Percentiles rank a stretch among this genome's conserved stretches.
Evolutionary conservation across 208 protist genomes (phyloP).

Genomic region (Trypanosoma scelopori): DNA sequence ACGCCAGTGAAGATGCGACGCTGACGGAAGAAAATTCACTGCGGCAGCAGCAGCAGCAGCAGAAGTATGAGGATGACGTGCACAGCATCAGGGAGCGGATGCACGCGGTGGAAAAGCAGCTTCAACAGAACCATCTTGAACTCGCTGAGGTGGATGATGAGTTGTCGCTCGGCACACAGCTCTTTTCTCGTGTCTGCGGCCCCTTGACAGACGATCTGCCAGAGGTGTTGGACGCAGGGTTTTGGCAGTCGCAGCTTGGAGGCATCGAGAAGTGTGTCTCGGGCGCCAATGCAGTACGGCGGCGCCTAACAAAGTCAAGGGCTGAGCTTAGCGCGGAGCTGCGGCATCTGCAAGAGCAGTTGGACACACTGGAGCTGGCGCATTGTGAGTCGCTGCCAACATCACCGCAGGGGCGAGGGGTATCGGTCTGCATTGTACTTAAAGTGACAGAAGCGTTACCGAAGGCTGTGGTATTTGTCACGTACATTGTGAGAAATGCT

Average conservation of each 20-base stretch:
- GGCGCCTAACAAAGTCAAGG: constrained; percentile 9
- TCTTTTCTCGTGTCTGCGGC: constrained; percentile 18
- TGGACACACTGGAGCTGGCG: background rate
- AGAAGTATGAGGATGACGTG: background rate
- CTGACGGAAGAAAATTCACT: background rate
- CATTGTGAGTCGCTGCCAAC: too few species aligned
- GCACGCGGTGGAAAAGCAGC: constrained; percentile 8
- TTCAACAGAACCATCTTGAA: constrained; percentile 13
- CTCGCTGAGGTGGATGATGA: constrained; percentile 14
- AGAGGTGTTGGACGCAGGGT: constrained; percentile 2
- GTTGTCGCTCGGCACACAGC: background rate
- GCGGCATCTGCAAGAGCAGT: background rate
- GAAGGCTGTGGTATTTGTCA: constrained; percentile 19
- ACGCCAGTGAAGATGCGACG: background rate
- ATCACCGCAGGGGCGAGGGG: too few species aligned
- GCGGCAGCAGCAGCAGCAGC: too few species aligned
- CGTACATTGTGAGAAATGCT: constrained; percentile 22
- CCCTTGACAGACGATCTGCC: constrained; percentile 6
- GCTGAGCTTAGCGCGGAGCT: constrained; percentile 1
- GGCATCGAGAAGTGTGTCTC: constrained; percentile 3
- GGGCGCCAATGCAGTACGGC: background rate
- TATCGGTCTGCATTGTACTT: constrained; percentile 18
- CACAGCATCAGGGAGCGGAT: constrained; percentile 11
- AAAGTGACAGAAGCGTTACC: constrained; percentile 2
- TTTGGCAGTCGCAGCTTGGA: constrained; percentile 30